Percentiles rank a stretch among this genome's conserved stretches.
These are phyloP conservation scores for Venturiaceae sp. DNA, from an alignment of 2,329 filamentous ascomycete species.

Conservation along the genomic window DNA sequence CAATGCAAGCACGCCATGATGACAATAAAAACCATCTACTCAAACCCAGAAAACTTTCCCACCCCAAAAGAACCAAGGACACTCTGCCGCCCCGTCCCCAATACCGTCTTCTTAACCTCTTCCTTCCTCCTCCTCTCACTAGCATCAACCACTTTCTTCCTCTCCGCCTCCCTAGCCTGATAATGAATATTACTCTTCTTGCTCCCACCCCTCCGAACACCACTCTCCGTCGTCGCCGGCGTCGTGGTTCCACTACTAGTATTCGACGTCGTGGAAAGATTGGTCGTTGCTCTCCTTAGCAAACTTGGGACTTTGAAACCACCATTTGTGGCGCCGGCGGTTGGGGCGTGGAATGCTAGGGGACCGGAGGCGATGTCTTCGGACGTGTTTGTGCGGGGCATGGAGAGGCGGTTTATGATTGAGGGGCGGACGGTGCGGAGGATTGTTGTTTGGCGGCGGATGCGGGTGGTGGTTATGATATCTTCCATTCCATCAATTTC, in stretches of 20 bases:
- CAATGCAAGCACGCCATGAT: neutral
- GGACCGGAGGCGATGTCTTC: conserved; percentile 22
- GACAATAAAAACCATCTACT: no score
- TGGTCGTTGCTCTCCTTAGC: conserved; percentile 62
- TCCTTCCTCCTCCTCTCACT: conserved; percentile 41
- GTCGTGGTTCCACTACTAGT: conserved; percentile 32
- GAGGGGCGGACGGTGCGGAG: conserved; percentile 30
- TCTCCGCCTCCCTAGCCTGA: conserved; percentile 48
- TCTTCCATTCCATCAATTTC: conserved; percentile 33
- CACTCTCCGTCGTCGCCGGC: conserved; percentile 18
- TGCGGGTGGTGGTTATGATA: conserved; percentile 9
- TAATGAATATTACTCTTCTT: conserved; percentile 53
- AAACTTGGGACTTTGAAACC: conserved; percentile 61
- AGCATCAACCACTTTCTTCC: conserved; percentile 39
- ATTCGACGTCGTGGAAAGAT: conserved; percentile 20
- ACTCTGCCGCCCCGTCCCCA: conserved; percentile 4
- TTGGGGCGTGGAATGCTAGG: conserved; percentile 46
- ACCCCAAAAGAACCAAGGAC: conserved; percentile 2
- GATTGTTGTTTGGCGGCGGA: conserved; percentile 11
- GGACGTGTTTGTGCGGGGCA: conserved; percentile 44
- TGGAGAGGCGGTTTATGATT: conserved; percentile 64
- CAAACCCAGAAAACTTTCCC: neutral
- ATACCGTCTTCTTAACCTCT: conserved; percentile 7
- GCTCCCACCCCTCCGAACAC: conserved; percentile 39
- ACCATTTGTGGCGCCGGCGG: conserved; percentile 22